Evolutionary conservation across 2,329 filamentous ascomycete genomes (phyloP).

Genomic region (Botrytis galanthina): DNA sequence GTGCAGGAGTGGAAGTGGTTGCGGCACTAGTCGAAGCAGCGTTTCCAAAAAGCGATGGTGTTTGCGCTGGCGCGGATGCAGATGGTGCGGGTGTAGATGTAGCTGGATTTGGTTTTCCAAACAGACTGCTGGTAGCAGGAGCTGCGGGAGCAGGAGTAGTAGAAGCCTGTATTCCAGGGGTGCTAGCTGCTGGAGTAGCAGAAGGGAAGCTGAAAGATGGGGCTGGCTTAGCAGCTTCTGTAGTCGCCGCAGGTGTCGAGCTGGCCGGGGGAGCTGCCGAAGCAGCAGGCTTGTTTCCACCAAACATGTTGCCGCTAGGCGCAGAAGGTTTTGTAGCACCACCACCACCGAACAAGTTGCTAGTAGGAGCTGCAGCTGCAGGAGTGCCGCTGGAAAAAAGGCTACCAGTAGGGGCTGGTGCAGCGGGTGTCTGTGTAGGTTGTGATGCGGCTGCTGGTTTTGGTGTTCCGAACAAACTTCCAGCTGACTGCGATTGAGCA

Average conservation of each 20-base stretch:
- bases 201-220: constrained; percentile 27
- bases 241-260: constrained; percentile 22
- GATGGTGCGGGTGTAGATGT: constrained; percentile 25
- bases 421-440: constrained; percentile 14
- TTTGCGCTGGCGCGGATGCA: constrained; percentile 21
- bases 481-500: constrained; percentile 12
- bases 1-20: constrained; percentile 27
- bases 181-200: constrained; percentile 24
- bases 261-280: constrained; percentile 18
- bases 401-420: constrained; percentile 6
- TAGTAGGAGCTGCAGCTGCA: constrained; percentile 14
- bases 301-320: constrained; percentile 5
- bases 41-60: constrained; percentile 38
- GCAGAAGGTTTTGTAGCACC: constrained; percentile 14
- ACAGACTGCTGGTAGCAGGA: constrained; percentile 18
- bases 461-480: constrained; percentile 17
- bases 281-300: constrained; percentile 18
- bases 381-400: constrained; percentile 14
- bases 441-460: constrained; percentile 15
- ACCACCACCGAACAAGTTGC: constrained; percentile 18
- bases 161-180: constrained; percentile 15
- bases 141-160: constrained; percentile 11
- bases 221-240: constrained; percentile 25
- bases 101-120: constrained; percentile 14
- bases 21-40: constrained; percentile 16